These are phyloP conservation scores for Tulasnella sp. DNA, from an alignment of 768 basidiomycete species.

Conservation along the genomic window DNA sequence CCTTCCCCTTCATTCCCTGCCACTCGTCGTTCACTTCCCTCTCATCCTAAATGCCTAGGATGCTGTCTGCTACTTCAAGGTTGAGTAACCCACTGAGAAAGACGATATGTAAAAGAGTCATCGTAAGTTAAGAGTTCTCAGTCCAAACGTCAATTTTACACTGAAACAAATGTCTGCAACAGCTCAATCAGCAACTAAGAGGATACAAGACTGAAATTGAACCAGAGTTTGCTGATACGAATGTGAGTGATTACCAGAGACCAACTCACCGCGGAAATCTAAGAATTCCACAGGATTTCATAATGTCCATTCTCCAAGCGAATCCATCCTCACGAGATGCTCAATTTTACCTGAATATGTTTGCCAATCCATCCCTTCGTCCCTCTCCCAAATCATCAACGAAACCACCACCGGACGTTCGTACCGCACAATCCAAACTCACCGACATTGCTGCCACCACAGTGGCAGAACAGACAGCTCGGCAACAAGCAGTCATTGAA, in stretches of 20 bases:
- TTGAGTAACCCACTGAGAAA: no score
- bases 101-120: no score
- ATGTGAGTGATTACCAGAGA: background rate
- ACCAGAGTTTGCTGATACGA: background rate
- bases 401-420: slow-evolving; percentile 23
- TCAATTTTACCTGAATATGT: slow-evolving; percentile 80
- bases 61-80: no score
- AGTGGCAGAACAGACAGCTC: slow-evolving; percentile 15
- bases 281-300: slow-evolving; percentile 62
- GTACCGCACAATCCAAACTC: slow-evolving; percentile 24
- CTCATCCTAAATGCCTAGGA: no score
- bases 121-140: no score
- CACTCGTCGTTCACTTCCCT: no score
- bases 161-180: no score
- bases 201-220: background rate
- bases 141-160: no score
- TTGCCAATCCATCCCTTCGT: slow-evolving; percentile 33
- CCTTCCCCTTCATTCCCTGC: no score
- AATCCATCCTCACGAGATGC: slow-evolving; percentile 88
- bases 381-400: slow-evolving; percentile 19
- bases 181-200: background rate
- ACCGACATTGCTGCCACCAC: slow-evolving; percentile 20
- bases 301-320: slow-evolving; percentile 84
- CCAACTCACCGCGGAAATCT: background rate
- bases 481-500: slow-evolving; percentile 27